Percentiles rank a stretch among this genome's conserved stretches.
These are phyloP conservation scores for Lasiodiplodia sp. DNA, from an alignment of 2,329 filamentous ascomycete species.

Conservation along the genomic window DNA sequence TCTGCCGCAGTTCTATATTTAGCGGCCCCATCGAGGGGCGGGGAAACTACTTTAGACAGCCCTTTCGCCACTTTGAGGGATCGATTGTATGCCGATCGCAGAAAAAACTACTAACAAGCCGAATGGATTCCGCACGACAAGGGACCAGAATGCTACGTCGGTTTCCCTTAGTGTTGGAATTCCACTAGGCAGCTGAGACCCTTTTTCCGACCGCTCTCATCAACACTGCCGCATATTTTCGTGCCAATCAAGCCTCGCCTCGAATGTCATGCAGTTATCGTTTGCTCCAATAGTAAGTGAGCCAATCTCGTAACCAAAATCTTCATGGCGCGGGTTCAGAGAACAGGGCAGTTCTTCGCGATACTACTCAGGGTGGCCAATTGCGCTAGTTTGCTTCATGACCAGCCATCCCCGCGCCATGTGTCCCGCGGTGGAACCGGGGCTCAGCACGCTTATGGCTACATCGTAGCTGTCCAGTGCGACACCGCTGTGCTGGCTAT, in stretches of 20 bases:
- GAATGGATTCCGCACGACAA: not conserved
- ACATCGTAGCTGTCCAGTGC: not conserved
- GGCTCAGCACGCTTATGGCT: not conserved
- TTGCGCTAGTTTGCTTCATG: too few species aligned
- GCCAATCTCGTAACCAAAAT: too few species aligned
- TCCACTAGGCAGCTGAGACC: not conserved
- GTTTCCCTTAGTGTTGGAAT: not conserved
- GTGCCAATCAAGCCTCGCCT: too few species aligned
- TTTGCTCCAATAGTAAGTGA: too few species aligned
- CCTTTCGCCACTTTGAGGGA: not conserved
- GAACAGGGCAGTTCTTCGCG: not conserved
- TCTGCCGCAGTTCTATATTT: not conserved
- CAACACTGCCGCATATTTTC: not conserved
- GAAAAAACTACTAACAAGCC: not conserved
- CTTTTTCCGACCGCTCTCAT: not conserved
- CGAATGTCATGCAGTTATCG: too few species aligned
- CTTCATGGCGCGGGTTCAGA: not conserved
- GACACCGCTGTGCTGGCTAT: not conserved
- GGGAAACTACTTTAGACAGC: not conserved
- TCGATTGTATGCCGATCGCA: not conserved
- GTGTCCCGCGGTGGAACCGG: not conserved
- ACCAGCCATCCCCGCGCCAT: not conserved
- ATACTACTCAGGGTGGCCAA: not conserved
- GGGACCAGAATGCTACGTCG: not conserved
- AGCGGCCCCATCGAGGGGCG: not conserved